phyloP scores from a whole-genome alignment of 2,329 filamentous ascomycete genomes.

The Emmonsia crescens region DNA sequence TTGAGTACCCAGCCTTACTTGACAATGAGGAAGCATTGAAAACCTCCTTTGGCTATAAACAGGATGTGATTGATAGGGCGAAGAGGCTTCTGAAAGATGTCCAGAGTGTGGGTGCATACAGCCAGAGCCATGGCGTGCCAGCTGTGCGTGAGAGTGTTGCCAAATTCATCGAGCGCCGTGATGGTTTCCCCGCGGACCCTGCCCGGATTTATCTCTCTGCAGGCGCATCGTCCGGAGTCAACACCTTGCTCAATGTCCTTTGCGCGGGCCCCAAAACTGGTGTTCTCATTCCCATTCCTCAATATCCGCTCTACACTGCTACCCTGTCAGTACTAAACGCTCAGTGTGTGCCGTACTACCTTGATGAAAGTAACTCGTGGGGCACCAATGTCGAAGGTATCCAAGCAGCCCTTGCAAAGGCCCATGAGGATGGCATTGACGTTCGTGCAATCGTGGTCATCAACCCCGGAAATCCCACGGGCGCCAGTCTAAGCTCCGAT shows the following conservation, averaged over 20 bases:
- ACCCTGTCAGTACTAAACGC: conserved; percentile 79
- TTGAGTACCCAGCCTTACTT: conserved; percentile 81
- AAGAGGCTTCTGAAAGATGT: conserved; percentile 69
- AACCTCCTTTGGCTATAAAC: conserved; percentile 70
- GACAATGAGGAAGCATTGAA: conserved; percentile 72
- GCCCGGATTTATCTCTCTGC: conserved; percentile 80
- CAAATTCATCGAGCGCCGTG: conserved; percentile 82
- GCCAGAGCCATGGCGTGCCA: conserved; percentile 79
- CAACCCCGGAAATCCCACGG: conserved; percentile 96
- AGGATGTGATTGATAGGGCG: conserved; percentile 78
- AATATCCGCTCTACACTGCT: conserved; percentile 96
- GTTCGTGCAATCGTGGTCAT: conserved; percentile 92
- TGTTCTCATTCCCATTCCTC: conserved; percentile 87
- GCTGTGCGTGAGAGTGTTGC: conserved; percentile 83
- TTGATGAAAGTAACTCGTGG: conserved; percentile 80
- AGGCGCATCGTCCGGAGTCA: conserved; percentile 88
- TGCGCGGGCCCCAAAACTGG: conserved; percentile 67
- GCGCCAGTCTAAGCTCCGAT: conserved; percentile 65
- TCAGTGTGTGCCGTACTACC: conserved; percentile 80
- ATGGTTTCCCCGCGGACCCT: conserved; percentile 75
- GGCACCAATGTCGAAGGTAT: conserved; percentile 77
- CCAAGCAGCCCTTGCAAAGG: conserved; percentile 60
- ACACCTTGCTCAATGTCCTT: conserved; percentile 83
- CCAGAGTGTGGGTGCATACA: conserved; percentile 91
- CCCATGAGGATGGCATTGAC: conserved; percentile 65